Evolutionary conservation across 2,329 filamentous ascomycete genomes (phyloP).

Genomic region (Aspergillus sp.): DNA sequence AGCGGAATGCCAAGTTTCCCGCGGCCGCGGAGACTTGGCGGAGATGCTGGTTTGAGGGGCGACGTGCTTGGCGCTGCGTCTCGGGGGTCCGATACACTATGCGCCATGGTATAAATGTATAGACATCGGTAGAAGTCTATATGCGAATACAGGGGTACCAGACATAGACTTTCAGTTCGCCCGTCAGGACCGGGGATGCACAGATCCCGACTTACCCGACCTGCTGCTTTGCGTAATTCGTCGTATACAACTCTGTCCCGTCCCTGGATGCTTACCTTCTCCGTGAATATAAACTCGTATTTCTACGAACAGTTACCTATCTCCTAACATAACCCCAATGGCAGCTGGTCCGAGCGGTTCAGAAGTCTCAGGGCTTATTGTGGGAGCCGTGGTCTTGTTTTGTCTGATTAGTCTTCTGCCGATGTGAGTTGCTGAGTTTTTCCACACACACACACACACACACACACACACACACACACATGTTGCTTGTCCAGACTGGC

Average conservation of each 20-base stretch:
- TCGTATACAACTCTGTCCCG: neutral
- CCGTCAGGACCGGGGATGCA: too few relatives aligned
- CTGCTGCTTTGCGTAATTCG: neutral
- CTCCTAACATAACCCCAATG: conserved; percentile 14
- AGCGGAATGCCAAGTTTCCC: conserved; percentile 15
- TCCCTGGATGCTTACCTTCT: neutral
- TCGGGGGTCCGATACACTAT: neutral
- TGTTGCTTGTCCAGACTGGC: neutral
- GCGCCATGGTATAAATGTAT: too few relatives aligned
- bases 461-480: neutral
- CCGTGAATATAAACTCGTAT: neutral
- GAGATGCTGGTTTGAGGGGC: neutral
- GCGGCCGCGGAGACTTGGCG: conserved; percentile 15
- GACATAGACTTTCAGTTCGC: too few relatives aligned
- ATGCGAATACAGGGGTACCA: too few relatives aligned
- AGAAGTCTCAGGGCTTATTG: conserved; percentile 22
- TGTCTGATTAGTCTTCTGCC: conserved; percentile 21
- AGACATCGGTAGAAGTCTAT: too few relatives aligned
- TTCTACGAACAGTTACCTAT: neutral
- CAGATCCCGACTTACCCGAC: neutral
- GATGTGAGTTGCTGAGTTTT: conserved; percentile 10
- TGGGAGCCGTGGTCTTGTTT: conserved; percentile 23
- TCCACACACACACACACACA: neutral
- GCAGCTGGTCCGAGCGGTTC: conserved; percentile 12
- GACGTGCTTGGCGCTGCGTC: conserved; percentile 8